Base-by-base conservation (phyloP, 352 stramenopile genomes). In the Globisporangium uncinulatum region DNA sequence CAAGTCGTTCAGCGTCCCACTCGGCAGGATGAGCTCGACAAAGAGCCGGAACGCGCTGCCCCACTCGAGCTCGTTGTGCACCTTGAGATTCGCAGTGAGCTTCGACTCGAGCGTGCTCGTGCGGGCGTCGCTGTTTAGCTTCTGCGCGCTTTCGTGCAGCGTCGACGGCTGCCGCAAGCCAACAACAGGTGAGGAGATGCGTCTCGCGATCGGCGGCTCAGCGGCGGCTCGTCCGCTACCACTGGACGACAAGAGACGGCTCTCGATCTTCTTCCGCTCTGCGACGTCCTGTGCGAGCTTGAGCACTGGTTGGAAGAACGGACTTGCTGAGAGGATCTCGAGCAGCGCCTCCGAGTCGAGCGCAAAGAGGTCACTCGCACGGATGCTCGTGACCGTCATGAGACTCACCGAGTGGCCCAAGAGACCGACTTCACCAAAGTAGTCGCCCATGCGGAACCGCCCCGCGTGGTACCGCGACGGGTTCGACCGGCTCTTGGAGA, bases 291-390 rank as follows among this genome's bases (percentile, higher is more conserved):
- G 64, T 0, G 72, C 78, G 44, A 82, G 71, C 44, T 66, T 60
- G 4, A 82, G 57, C 11, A 81, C 59, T 2, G 79, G 42, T n/a
- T 57, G 63, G 21, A 85, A 88, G 29, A 74, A 83, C 3, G 63
- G 14, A 6, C 83, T 66, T 4, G 63, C 59, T 6, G 68, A 45
- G 19, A 88, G 54, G 8, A 73, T 54, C 9, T 78, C 62, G 6
- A 83, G 58, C 24, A 90, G 52, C 4, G 74, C 54, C 32, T 87
- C 65, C 10, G 76, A 79, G 34, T 71, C 67, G 14, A 88, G 60
- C 32, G 74, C 71, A 32, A 90, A 83, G 1, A 88, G 51, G n/a
- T 86, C 76, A 21, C 78, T 85, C 9, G 78, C 75, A 5, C 75
- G 69, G n/a, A 80, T 61, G 0, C 64, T 82, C 15, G 73, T 72